These are phyloP conservation scores for Talaromyces nanjingensis DNA, from an alignment of 495 filamentous ascomycete species.

Conservation along the genomic window DNA sequence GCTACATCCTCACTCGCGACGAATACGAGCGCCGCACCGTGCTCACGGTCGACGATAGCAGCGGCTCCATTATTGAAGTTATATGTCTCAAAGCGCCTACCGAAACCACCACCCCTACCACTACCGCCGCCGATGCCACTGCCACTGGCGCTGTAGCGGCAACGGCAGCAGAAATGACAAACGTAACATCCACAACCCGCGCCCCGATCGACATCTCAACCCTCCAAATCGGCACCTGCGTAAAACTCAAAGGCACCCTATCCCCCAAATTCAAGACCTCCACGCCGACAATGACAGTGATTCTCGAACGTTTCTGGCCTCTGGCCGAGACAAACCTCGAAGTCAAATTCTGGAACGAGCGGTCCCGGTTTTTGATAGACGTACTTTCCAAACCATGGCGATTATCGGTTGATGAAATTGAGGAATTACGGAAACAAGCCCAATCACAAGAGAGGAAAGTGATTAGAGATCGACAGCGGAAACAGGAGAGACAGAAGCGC, in stretches of 20 bases:
- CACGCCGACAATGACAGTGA: constrained; percentile 47
- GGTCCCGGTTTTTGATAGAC: constrained; percentile 51
- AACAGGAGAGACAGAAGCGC: constrained; percentile 29
- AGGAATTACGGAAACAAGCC: constrained; percentile 44
- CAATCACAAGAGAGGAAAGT: constrained; percentile 33
- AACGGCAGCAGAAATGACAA: neutral
- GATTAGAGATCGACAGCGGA: constrained; percentile 32
- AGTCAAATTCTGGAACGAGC: constrained; percentile 67
- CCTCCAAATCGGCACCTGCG: constrained; percentile 58
- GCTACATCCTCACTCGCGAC: constrained; percentile 68
- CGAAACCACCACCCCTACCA: constrained; percentile 14
- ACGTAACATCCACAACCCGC: constrained; percentile 18
- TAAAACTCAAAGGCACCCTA: constrained; percentile 74
- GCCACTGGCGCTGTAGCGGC: neutral
- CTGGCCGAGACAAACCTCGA: constrained; percentile 66
- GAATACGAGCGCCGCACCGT: constrained; percentile 52
- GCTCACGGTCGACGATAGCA: constrained; percentile 79
- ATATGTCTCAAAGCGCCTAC: constrained; percentile 21
- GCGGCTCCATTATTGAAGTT: constrained; percentile 66
- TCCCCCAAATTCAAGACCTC: constrained; percentile 15
- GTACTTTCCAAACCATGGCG: constrained; percentile 66
- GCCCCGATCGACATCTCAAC: constrained; percentile 30
- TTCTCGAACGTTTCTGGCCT: constrained; percentile 57
- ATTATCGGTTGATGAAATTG: constrained; percentile 46
- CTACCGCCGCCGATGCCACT: neutral